Percentiles rank a stretch among this genome's conserved stretches.
phyloP scores from a whole-genome alignment of 352 stramenopile genomes.

The Saprolegnia parasitica region DNA sequence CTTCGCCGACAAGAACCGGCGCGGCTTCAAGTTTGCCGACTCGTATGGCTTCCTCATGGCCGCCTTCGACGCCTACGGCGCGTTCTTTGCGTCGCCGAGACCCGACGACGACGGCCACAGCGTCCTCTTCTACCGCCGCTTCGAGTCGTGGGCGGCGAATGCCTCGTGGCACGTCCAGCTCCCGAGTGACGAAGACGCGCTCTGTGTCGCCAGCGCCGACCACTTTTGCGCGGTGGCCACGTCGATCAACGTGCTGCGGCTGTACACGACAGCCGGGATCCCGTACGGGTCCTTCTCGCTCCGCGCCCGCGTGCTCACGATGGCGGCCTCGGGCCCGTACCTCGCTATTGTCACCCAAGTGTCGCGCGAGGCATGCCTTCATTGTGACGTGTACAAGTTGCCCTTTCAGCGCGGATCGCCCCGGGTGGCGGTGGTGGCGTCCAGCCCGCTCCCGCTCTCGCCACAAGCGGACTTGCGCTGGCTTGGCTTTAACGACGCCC shows the following conservation, averaged over 20 bases:
- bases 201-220: constrained; percentile 50
- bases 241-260: constrained; percentile 60
- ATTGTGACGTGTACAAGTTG: constrained; percentile 29
- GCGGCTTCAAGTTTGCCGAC: constrained; percentile 82
- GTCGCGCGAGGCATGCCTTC: constrained; percentile 28
- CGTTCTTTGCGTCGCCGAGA: constrained; percentile 63
- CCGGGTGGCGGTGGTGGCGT: constrained; percentile 43
- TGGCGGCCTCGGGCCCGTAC: constrained; percentile 43
- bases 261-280: constrained; percentile 67
- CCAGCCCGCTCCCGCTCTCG: constrained; percentile 53
- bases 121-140: constrained; percentile 77
- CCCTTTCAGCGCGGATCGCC: neutral
- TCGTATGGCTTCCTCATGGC: constrained; percentile 81
- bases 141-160: constrained; percentile 79
- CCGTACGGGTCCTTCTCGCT: constrained; percentile 59
- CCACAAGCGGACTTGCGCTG: constrained; percentile 55
- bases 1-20: constrained; percentile 73
- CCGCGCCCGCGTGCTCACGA: constrained; percentile 62
- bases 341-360: constrained; percentile 66
- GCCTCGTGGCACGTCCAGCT: constrained; percentile 71
- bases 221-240: constrained; percentile 76
- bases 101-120: constrained; percentile 55
- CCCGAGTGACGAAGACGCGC: constrained; percentile 63
- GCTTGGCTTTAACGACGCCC: constrained; percentile 72
- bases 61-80: constrained; percentile 61